Evolutionary conservation across 2,329 filamentous ascomycete genomes (phyloP).

Genomic region (Taxawa tesnikishii): DNA sequence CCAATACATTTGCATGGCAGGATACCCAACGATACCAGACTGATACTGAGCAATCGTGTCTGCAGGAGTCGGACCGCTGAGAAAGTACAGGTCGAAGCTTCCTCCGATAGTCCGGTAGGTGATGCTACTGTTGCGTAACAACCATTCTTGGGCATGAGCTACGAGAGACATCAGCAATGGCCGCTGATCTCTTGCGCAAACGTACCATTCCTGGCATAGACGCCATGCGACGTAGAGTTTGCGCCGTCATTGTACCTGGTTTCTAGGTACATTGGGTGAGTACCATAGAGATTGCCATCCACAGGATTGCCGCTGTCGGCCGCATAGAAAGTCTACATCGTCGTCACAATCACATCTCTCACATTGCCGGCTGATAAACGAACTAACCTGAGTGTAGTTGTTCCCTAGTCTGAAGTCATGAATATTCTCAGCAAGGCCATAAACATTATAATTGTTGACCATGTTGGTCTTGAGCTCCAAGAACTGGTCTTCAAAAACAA

Average conservation of each 20-base stretch:
- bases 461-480: slow-evolving; percentile 17
- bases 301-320: slow-evolving; percentile 12
- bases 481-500: slow-evolving; percentile 21
- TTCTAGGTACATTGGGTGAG: slow-evolving; percentile 21
- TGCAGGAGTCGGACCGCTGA: slow-evolving; percentile 12
- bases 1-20: slow-evolving; percentile 15
- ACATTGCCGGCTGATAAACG: too few relatives aligned
- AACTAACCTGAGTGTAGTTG: slow-evolving; percentile 20
- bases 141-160: slow-evolving; percentile 21
- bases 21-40: slow-evolving; percentile 13
- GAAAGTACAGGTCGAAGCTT: slow-evolving; percentile 14
- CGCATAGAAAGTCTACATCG: slow-evolving; percentile 19
- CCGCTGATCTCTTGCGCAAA: too few relatives aligned
- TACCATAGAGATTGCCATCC: slow-evolving; percentile 17
- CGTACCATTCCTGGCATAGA: slow-evolving; percentile 21
- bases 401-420: slow-evolving; percentile 17
- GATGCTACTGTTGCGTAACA: slow-evolving; percentile 13
- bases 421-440: slow-evolving; percentile 19
- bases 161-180: too few relatives aligned
- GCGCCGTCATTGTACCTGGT: slow-evolving; percentile 15
- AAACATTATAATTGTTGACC: slow-evolving; percentile 18
- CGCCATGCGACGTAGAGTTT: slow-evolving; percentile 15
- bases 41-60: slow-evolving; percentile 13
- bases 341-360: too few relatives aligned
- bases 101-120: slow-evolving; percentile 20